Conservation (phyloP, 2,329 filamentous ascomycete genomes). For the Penicillium sclerotigenum region DNA sequence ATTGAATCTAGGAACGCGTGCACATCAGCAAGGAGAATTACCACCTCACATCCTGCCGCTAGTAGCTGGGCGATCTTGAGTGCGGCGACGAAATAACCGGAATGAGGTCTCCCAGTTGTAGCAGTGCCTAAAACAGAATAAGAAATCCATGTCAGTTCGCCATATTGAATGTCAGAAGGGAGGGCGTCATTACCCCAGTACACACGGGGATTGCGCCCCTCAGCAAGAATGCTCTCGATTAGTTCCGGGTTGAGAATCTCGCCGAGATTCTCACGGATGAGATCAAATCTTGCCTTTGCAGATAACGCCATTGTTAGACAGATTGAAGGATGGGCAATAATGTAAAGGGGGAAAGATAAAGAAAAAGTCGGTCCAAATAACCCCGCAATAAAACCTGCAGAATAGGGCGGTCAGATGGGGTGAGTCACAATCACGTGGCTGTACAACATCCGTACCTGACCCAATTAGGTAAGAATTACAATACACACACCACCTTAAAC, state of each 20-base stretch:
- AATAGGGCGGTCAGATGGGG: not conserved
- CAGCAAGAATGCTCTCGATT: conserved; percentile 30
- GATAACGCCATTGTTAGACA: not conserved
- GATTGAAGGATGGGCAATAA: not conserved
- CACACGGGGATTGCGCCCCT: conserved; percentile 31
- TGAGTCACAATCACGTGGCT: not conserved
- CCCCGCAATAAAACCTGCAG: not conserved
- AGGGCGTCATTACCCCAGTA: conserved; percentile 32
- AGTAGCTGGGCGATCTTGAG: conserved; percentile 89
- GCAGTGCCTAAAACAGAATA: conserved; percentile 48
- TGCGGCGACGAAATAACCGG: conserved; percentile 50
- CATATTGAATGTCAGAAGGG: not conserved
- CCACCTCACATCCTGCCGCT: conserved; percentile 76
- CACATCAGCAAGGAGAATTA: conserved; percentile 66
- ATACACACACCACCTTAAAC: too few relatives aligned
- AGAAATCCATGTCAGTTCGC: not conserved
- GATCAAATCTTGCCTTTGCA: conserved; percentile 29
- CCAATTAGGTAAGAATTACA: too few relatives aligned
- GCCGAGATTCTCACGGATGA: conserved; percentile 76
- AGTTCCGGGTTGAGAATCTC: conserved; percentile 73
- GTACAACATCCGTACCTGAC: not conserved
- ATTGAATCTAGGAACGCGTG: conserved; percentile 52
- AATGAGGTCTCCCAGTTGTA: conserved; percentile 60
- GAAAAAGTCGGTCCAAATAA: not conserved
- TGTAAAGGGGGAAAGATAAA: not conserved